Percentiles rank a stretch among this genome's conserved stretches.
phyloP scores from a whole-genome alignment of 495 filamentous ascomycete species.

The Neurospora sp. region DNA sequence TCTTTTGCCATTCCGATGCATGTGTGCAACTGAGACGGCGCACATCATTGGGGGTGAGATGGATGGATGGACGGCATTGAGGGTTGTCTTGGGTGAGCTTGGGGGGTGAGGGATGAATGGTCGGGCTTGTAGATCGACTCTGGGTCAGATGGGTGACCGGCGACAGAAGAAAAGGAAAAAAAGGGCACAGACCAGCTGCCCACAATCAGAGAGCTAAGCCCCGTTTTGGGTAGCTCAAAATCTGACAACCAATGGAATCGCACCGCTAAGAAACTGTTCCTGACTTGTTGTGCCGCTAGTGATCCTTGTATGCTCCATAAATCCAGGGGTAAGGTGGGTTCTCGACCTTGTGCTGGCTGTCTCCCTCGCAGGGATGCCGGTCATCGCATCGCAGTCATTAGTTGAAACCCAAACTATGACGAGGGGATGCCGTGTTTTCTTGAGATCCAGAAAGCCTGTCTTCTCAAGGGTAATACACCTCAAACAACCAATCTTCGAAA shows the following conservation, averaged over 20 bases:
- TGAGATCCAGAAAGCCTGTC: not conserved
- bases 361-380: not conserved
- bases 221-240: not conserved
- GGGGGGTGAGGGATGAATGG: not conserved
- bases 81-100: not conserved
- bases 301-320: not conserved
- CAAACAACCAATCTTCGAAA: not conserved
- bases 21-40: not conserved
- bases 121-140: not conserved
- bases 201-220: not conserved
- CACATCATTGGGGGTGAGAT: not conserved
- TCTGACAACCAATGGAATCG: not conserved
- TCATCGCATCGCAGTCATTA: not conserved
- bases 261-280: not conserved
- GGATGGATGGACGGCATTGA: not conserved
- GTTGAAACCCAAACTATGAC: not conserved
- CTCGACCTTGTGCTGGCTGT: not conserved
- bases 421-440: not conserved
- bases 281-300: not conserved
- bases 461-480: not conserved
- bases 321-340: not conserved
- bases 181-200: not conserved
- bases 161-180: not conserved
- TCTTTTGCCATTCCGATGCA: not conserved
- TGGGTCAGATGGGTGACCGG: not conserved